These are phyloP conservation scores for Cyanophora paradoxa DNA, from an alignment of 78 protist species.

Conservation along the genomic window DNA sequence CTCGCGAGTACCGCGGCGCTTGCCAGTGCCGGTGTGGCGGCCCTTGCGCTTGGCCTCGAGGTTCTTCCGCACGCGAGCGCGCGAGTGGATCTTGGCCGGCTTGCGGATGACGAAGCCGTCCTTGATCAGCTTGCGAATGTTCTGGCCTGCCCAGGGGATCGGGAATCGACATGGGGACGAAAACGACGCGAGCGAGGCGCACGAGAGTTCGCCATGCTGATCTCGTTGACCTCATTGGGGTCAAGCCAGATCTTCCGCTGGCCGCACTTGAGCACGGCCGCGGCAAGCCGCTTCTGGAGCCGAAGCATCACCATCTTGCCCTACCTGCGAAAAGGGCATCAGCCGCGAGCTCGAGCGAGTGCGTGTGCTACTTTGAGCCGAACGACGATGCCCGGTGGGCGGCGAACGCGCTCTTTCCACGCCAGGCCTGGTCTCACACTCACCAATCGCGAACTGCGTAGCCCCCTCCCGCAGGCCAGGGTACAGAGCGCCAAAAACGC, in stretches of 20 bases:
- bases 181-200: no score
- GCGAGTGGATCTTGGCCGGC: conserved; percentile 84
- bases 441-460: no score
- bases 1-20: conserved; percentile 94
- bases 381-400: no score
- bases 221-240: conserved; percentile 92
- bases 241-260: conserved; percentile 95
- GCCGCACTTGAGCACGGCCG: conserved; percentile 96
- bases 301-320: conserved; percentile 71
- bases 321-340: neutral
- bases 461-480: no score
- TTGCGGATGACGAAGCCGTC: conserved; percentile 89
- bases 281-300: conserved; percentile 96
- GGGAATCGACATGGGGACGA: neutral
- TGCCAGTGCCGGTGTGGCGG: conserved; percentile 90
- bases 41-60: conserved; percentile 82
- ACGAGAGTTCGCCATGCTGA: conserved; percentile 95
- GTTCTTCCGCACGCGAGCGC: conserved; percentile 71
- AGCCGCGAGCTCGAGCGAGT: no score
- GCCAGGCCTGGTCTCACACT: no score
- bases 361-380: no score
- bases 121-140: conserved; percentile 80
- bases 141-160: conserved; percentile 47
- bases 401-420: no score
- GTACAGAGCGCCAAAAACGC: no score